These are phyloP conservation scores for Penicillium ochrochloron DNA, from an alignment of 495 filamentous ascomycete genomes.

Conservation along the genomic window DNA sequence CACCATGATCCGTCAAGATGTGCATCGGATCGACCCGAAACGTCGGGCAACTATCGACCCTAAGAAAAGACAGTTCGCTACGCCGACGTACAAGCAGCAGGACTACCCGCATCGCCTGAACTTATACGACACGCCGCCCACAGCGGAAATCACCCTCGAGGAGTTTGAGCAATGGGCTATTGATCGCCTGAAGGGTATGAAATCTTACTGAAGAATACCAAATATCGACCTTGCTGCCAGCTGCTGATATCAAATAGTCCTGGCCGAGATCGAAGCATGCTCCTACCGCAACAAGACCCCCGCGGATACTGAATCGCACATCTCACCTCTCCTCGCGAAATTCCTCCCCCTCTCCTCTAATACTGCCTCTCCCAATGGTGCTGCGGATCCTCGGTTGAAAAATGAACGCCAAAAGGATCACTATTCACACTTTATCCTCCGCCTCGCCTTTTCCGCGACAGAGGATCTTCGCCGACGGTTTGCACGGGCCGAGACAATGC, in stretches of 20 bases:
- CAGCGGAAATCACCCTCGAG: slow-evolving; percentile 93
- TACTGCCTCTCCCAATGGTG: slow-evolving; percentile 59
- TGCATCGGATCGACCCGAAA: slow-evolving; percentile 79
- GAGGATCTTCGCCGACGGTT: slow-evolving; percentile 93
- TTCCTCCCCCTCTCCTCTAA: slow-evolving; percentile 84
- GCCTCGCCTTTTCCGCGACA: slow-evolving; percentile 87
- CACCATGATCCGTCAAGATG: slow-evolving; percentile 75
- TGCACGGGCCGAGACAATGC: slow-evolving; percentile 79
- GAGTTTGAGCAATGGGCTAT: slow-evolving; percentile 99
- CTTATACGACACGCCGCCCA: slow-evolving; percentile 88
- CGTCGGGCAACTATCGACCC: slow-evolving; percentile 72
- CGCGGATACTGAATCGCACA: slow-evolving; percentile 76
- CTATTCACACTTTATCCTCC: slow-evolving; percentile 96
- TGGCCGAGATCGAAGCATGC: slow-evolving; percentile 94
- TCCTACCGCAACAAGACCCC: slow-evolving; percentile 88
- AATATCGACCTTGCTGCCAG: background rate
- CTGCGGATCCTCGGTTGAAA: slow-evolving; percentile 53
- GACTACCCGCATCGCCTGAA: slow-evolving; percentile 87
- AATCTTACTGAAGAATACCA: background rate
- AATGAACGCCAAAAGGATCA: slow-evolving; percentile 93
- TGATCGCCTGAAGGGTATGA: slow-evolving; percentile 75
- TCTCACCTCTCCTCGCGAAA: slow-evolving; percentile 81
- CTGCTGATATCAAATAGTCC: slow-evolving; percentile 58
- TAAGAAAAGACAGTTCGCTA: slow-evolving; percentile 86
- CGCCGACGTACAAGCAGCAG: slow-evolving; percentile 68